phyloP scores from a whole-genome alignment of 768 basidiomycete genomes.

The Suillus ampliporus region DNA sequence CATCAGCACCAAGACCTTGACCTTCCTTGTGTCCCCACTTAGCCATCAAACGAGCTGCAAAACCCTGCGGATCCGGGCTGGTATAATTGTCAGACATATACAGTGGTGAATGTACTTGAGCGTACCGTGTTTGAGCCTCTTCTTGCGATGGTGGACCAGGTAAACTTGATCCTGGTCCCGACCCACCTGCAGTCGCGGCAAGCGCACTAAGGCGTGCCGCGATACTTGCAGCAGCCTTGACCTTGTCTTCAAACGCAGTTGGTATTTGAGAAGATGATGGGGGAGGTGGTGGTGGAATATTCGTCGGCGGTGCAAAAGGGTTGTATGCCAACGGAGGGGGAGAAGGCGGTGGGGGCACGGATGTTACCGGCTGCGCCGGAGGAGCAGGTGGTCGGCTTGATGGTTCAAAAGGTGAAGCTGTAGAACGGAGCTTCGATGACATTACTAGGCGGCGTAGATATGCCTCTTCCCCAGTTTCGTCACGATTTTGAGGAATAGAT shows the following conservation, averaged over 20 bases:
- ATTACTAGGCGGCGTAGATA: conserved; percentile 67
- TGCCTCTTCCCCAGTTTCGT: conserved; percentile 70
- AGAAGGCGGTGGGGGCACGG: conserved; percentile 41
- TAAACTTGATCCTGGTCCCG: conserved; percentile 30
- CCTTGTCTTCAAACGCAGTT: conserved; percentile 63
- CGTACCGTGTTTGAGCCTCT: conserved; percentile 20
- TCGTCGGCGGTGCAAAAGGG: conserved; percentile 68
- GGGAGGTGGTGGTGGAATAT: conserved; percentile 60
- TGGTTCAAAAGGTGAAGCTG: conserved; percentile 35
- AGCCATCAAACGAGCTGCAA: conserved; percentile 89
- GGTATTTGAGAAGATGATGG: conserved; percentile 43
- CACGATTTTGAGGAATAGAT: conserved; percentile 14
- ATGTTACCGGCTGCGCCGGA: conserved; percentile 18
- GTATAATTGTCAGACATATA: neutral
- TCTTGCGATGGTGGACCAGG: conserved; percentile 40
- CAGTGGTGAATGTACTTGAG: neutral
- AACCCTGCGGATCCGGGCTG: conserved; percentile 69
- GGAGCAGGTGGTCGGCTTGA: conserved; percentile 28
- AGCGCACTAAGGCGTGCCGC: conserved; percentile 75
- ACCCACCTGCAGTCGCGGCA: conserved; percentile 37
- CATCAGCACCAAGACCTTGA: conserved; percentile 86
- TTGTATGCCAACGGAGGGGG: conserved; percentile 68
- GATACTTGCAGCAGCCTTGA: conserved; percentile 81
- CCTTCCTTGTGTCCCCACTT: conserved; percentile 98
- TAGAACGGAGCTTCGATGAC: conserved; percentile 46